Evolutionary conservation across 2,329 filamentous ascomycete genomes (phyloP), one percentile per base, ranked within the genome.

Genomic region (Fusarium palustre): DNA sequence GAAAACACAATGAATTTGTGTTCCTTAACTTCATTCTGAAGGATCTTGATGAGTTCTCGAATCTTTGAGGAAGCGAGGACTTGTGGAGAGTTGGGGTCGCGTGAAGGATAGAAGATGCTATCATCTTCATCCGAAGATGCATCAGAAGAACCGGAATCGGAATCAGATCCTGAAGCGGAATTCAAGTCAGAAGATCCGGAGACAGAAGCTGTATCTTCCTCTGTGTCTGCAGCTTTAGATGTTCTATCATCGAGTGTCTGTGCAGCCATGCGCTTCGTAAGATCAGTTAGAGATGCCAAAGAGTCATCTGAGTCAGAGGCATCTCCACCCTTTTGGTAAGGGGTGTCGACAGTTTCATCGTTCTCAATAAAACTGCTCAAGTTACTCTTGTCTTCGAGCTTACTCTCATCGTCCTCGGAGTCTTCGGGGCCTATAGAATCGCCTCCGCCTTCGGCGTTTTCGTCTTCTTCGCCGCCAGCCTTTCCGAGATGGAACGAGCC

Each of bases 1-100:
- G 94, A 97, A 81, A 99, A 99, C 68, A 99, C 94, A 75, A 99
- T 99, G 77, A 97, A 97, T 78, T 99, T 99, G 85, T 97, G 93
- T 63, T 93, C 85, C 3, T 86, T 83, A 0, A 90, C 90, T 79
- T 99, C 96, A 45, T 88, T 88, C 68, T 90, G 87, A 11, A 99
- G 87, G 53, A 99, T 92, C 64, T 89, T 85, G 75, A 97, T 87
- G 22, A 98, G 86, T 73, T 96, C 90, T 45, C 91, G 90, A 75
- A 99, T 97, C 82, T 99, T 99, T 73, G 96, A 95, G 1, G 96
- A 99, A 3, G 89, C 86, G 28, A 88, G 82, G 34, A 91, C 84
- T 30, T 83, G 82, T 9, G 77, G 77, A 7, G 63, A 59, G 31
- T 70, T 61, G 20, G 53, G 41, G 20, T 65, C 41, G 78, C 74